Base-by-base conservation (phyloP, 2,329 filamentous ascomycete species). In the Coleophoma cylindrospora region DNA sequence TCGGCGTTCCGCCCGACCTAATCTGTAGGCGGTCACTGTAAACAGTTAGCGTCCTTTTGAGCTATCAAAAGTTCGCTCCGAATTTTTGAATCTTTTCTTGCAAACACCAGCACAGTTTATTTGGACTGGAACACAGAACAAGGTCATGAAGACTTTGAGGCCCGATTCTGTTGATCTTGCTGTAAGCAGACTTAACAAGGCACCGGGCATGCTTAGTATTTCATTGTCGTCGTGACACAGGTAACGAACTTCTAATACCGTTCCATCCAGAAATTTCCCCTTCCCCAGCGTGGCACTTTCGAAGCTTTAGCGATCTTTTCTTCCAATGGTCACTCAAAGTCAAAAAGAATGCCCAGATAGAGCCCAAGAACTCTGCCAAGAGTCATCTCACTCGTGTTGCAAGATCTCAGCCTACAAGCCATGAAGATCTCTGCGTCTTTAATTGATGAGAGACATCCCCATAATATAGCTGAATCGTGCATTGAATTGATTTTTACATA, bases 351-450 rank as follows among this genome's bases (percentile, higher is more conserved):
- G 87, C 88, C 89, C 81, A 92, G 75, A 92, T 66, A 66, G 78
- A 86, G 73, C 79, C 63, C 72, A 84, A 83, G 77, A 78, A 86
- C 84, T 82, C 86, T 89, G 84, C 86, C 86, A 89, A 89, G 85
- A 82, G 84, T 86, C 77, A 83, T 89, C 87, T 90, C 87, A 84
- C 82, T 89, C 86, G 88, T 92, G 88, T 91, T 92, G 89, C 89
- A 91, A 83, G 80, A 76, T 87, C 79, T 69, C 78, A 87, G 84
- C 82, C 54, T 52, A 70, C 69, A 72, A 73, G 84, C 86, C 66
- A 84, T 88, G 87, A 90, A 69, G 79, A 81, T 82, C 78, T 81
- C 86, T 91, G 89, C 87, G 88, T 92, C 89, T 86, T 89, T 81
- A 38, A 38, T 79, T 79, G 76, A 77, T 81, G 87, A 90, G 88